Evolutionary conservation across 495 filamentous ascomycete species (phyloP).

Genomic region (Hyaloscypha finlandica): DNA sequence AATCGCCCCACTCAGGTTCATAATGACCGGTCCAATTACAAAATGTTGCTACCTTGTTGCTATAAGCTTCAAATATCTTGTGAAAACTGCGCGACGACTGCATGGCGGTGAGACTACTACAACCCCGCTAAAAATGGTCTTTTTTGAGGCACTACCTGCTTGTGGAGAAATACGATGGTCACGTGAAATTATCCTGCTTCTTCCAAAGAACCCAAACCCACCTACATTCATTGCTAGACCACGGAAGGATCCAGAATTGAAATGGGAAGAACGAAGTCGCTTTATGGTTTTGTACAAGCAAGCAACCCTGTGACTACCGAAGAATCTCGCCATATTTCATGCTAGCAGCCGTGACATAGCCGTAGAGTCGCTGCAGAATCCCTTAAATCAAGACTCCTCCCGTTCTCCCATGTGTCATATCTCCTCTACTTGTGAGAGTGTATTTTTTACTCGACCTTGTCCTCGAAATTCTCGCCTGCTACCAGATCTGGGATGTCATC

Average conservation of each 20-base stretch:
- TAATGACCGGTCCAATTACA: neutral
- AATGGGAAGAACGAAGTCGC: slow-evolving; percentile 22
- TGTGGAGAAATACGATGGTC: too few species aligned
- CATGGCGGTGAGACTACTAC: too few species aligned
- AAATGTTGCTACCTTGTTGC: neutral
- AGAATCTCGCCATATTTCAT: slow-evolving; percentile 25
- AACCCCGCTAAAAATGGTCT: too few species aligned
- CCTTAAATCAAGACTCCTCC: slow-evolving; percentile 18
- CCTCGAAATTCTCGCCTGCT: slow-evolving; percentile 95
- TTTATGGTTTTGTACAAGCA: slow-evolving; percentile 35
- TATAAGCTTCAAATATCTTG: neutral
- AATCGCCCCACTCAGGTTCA: neutral
- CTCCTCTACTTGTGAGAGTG: neutral
- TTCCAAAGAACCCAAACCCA: too few species aligned
- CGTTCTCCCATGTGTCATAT: slow-evolving; percentile 1
- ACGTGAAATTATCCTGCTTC: too few species aligned
- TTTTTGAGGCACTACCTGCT: too few species aligned
- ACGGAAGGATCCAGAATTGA: neutral
- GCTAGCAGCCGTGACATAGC: slow-evolving; percentile 20
- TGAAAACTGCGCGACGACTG: too few species aligned
- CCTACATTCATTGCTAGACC: neutral
- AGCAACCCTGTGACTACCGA: slow-evolving; percentile 31
- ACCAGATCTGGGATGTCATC: slow-evolving; percentile 96
- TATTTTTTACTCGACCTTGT: slow-evolving; percentile 80
- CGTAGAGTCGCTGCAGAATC: slow-evolving; percentile 3